These are phyloP conservation scores for Iberis pinnata DNA, from an alignment of 345 rosid species.

Conservation along the genomic window DNA sequence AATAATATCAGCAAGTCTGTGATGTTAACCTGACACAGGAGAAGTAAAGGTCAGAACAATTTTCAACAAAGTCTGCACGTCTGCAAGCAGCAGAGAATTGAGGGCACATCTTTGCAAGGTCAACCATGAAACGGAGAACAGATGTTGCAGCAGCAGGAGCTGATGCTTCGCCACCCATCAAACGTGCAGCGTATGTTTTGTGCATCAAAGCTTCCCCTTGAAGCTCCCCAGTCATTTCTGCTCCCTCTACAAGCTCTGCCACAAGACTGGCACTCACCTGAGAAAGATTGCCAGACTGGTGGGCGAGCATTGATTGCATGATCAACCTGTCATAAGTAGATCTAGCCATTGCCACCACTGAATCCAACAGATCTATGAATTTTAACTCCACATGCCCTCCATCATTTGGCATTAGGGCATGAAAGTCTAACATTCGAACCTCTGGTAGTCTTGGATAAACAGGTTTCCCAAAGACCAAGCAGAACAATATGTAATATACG, in stretches of 20 bases:
- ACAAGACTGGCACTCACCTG: constrained; percentile 81
- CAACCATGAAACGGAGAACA: constrained; percentile 97
- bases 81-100: constrained; percentile 91
- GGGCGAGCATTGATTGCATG: constrained; percentile 81
- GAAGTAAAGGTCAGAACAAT: constrained; percentile 89
- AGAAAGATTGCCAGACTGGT: constrained; percentile 84
- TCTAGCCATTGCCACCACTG: constrained; percentile 88
- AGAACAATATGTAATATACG: constrained; percentile 90
- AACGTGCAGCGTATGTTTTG: constrained; percentile 95
- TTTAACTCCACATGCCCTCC: constrained; percentile 73
- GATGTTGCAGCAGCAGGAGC: constrained; percentile 99
- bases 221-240: constrained; percentile 92
- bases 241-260: constrained; percentile 90
- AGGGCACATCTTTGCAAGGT: constrained; percentile 95
- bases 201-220: constrained; percentile 99
- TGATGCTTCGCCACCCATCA: constrained; percentile 98
- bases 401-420: constrained; percentile 89
- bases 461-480: constrained; percentile 87
- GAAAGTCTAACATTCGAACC: constrained; percentile 99
- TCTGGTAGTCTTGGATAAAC: constrained; percentile 97
- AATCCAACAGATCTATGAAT: constrained; percentile 88
- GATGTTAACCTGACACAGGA: constrained; percentile 84
- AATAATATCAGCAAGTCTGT: constrained; percentile 17
- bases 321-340: constrained; percentile 89
- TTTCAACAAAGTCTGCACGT: constrained; percentile 81